These are phyloP conservation scores for Globisporangium polare DNA, from an alignment of 352 stramenopile genomes.

Conservation along the genomic window DNA sequence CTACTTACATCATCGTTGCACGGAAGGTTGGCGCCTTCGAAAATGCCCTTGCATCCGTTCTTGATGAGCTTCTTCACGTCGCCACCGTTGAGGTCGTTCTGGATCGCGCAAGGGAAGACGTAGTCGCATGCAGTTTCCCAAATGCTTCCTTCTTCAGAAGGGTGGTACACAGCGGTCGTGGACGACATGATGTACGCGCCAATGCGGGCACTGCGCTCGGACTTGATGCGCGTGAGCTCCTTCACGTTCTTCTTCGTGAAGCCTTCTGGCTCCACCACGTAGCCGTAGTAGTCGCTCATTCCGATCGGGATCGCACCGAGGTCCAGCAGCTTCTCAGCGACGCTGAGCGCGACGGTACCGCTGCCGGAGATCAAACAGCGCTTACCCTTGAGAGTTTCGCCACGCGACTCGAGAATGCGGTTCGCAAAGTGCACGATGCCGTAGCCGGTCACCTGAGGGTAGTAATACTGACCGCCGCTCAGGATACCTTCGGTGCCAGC, in stretches of 20 bases:
- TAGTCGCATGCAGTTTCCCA: conserved; percentile 95
- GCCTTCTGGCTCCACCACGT: conserved; percentile 93
- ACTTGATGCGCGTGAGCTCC: conserved; percentile 80
- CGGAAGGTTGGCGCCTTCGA: conserved; percentile 84
- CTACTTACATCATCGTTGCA: conserved; percentile 57
- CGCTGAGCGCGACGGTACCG: conserved; percentile 92
- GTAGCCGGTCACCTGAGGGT: conserved; percentile 91
- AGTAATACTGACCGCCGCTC: conserved; percentile 86
- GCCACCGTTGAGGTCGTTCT: conserved; percentile 90
- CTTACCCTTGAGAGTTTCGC: conserved; percentile 94
- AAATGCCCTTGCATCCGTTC: conserved; percentile 87
- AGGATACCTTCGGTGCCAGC: conserved; percentile 84
- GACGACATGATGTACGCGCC: conserved; percentile 89
- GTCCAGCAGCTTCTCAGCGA: conserved; percentile 94
- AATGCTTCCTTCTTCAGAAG: conserved; percentile 62
- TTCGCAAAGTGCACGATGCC: conserved; percentile 96
- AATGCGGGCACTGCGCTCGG: conserved; percentile 73
- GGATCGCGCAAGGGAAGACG: conserved; percentile 94
- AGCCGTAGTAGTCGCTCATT: conserved; percentile 94
- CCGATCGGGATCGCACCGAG: conserved; percentile 95
- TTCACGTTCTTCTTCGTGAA: conserved; percentile 68
- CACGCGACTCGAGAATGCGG: conserved; percentile 88
- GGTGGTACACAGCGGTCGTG: conserved; percentile 85
- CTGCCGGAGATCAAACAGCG: conserved; percentile 95
- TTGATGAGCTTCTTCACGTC: conserved; percentile 71